Evolutionary conservation across 1,284 basidiomycete genomes (phyloP), one percentile per base, ranked within the genome.

Genomic region (Gymnopus androsaceus): DNA sequence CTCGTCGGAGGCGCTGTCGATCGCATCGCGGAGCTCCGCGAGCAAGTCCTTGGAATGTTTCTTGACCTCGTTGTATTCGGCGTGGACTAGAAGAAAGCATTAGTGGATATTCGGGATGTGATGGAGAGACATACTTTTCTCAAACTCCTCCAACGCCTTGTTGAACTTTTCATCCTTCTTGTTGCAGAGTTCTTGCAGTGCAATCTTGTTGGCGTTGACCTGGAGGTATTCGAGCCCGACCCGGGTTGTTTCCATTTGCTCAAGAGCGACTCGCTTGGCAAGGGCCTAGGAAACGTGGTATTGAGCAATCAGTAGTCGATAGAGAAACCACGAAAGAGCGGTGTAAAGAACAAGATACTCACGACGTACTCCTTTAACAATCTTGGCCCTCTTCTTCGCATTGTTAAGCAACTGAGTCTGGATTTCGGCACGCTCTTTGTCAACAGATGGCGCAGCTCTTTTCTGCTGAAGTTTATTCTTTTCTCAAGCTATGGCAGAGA

Each of bases 141-240:
- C 72, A 56, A 81, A 87, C 30, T 82, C 78, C 15, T 70, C 70
- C 19, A 82, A 64, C 1, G 86, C 84, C 14, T 71, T 69, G 15
- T 80, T 69, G 61, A 84, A 81, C 59, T 81, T 82, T 25, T 77
- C 76, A 53, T 87, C 82, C 58, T 85, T 85, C 60, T 76, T 74
- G 38, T 81, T 71, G 59, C 79, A 82, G 21, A 87, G 66, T 2
- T 69, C 70, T 54, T 88, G 78, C 21, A 94, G 75, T 1, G 83
- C 83, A 3, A 69, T 70, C 59, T 79, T 80, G 66, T 93, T 92
- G 2, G 85, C 84, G 25, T 76, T 74, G n/a, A 84, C 72, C 64
- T 94, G 92, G 14, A 91, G 57, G 51, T 77, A 80, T 60, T 84
- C 74, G 19, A 94, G 74, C 8, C 81, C 84, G 1, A 80, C 68